Conservation (phyloP, 352 stramenopile genomes). For the Phytophthora podocarpi region DNA sequence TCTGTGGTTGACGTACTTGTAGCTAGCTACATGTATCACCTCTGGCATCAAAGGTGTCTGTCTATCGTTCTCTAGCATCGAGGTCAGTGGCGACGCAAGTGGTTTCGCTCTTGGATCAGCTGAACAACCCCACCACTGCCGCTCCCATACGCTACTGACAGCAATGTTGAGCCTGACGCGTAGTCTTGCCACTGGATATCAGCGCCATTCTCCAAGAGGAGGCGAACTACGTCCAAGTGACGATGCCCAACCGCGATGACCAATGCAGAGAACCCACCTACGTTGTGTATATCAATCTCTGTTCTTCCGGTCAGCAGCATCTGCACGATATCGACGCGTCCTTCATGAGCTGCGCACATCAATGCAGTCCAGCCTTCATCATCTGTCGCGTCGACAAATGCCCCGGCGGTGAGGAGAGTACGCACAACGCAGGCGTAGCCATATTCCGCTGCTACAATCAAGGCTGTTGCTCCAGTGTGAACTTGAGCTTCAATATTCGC, state of each 20-base stretch:
- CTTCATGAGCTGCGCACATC: slow-evolving; percentile 33
- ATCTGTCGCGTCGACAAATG: slow-evolving; percentile 19
- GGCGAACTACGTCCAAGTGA: slow-evolving; percentile 13
- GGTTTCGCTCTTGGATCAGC: slow-evolving; percentile 17
- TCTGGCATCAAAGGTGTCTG: not conserved
- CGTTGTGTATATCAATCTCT: slow-evolving; percentile 12
- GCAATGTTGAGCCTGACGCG: slow-evolving; percentile 22
- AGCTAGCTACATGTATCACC: too few species aligned
- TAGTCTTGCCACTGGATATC: slow-evolving; percentile 27
- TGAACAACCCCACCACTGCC: slow-evolving; percentile 16
- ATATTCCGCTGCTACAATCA: slow-evolving; percentile 24
- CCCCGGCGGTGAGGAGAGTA: slow-evolving; percentile 19
- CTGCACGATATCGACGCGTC: slow-evolving; percentile 18
- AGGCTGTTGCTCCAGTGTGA: slow-evolving; percentile 11
- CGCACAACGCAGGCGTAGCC: slow-evolving; percentile 13
- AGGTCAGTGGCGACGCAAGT: slow-evolving; percentile 7
- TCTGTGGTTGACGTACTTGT: not conserved
- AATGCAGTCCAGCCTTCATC: slow-evolving; percentile 31
- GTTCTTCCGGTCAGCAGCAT: slow-evolving; percentile 15
- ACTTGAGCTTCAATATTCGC: slow-evolving; percentile 13
- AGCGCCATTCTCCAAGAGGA: slow-evolving; percentile 26
- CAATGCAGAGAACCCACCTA: slow-evolving; percentile 25
- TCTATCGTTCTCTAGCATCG: not conserved
- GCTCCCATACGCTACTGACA: slow-evolving; percentile 22
- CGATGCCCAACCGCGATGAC: slow-evolving; percentile 25